phyloP scores from a whole-genome alignment of 164 flowering plant species.

The Annona cherimola region DNA sequence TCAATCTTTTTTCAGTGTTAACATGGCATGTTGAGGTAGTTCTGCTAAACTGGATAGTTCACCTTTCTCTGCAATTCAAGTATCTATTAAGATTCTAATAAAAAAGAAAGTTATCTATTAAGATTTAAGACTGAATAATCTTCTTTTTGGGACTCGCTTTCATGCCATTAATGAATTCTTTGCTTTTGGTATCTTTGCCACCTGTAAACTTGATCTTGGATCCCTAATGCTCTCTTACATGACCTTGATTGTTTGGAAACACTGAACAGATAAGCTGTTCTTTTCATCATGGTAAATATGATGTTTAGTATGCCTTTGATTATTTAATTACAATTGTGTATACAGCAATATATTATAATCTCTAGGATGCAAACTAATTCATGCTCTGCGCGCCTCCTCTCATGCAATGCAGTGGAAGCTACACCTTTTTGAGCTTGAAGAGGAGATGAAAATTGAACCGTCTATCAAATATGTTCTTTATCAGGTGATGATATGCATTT shows the following conservation, averaged over 20 bases:
- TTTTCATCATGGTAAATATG: not conserved
- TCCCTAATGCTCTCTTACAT: not conserved
- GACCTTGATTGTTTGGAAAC: not conserved
- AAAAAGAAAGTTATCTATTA: no score
- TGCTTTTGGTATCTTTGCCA: not conserved
- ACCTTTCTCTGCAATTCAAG: not conserved
- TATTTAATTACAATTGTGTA: not conserved
- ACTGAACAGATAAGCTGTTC: not conserved
- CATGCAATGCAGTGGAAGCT: constrained; percentile 73
- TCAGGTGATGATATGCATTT: constrained; percentile 42
- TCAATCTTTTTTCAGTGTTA: not conserved
- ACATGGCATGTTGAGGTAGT: not conserved
- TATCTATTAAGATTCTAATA: not conserved
- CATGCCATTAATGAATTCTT: not conserved
- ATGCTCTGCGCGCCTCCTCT: not conserved
- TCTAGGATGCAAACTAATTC: not conserved
- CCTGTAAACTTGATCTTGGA: not conserved
- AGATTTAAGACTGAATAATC: not conserved
- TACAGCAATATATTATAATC: not conserved
- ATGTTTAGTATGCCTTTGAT: not conserved
- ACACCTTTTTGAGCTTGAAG: constrained; percentile 86
- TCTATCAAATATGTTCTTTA: constrained; percentile 76
- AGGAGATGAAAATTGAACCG: constrained; percentile 76
- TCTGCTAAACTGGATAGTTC: not conserved
- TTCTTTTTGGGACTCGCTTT: not conserved